Evolutionary conservation across 495 filamentous ascomycete species (phyloP), one percentile per base, ranked within the genome.

Genomic region (Podospora australis): DNA sequence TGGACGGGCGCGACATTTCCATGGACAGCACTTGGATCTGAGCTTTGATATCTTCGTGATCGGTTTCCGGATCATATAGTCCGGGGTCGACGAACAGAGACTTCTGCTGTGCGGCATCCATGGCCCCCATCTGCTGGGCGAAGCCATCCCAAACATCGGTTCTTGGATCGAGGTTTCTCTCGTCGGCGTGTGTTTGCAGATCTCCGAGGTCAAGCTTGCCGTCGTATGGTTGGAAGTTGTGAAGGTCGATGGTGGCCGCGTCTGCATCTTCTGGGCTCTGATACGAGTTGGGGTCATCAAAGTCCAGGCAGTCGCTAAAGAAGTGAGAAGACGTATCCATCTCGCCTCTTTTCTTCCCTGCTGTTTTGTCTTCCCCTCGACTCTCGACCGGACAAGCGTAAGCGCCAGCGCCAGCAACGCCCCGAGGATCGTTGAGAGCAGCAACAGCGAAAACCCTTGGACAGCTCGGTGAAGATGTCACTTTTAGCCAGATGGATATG

Each of bases 321-420:
- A 62, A 64, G 38, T 61, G 57, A 13, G 62, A 48, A 3, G 59
- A 28, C 19, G 49, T 46, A 43, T 61, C 55, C 62, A 65, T 64
- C 23, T 50, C 23, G 48, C 17, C 24, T 46, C 14, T 22, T 48
- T 39, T 16, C 24, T 13, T 25, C 2, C 25, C 42, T 34, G 17
- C 19, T 43, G 14, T 14, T 11, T 25, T 13, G 6, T 19, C 17
- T 21, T 16, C 26, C 26, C 23, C 14, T 38, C n/a, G 23, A 6
- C n/a, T 14, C 6, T 26, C 22, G 20, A 21, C 22, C 9, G 34
- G 11, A 36, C 34, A 7, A n/a, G 4, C 6, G 17, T 7, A 36
- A n/a, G n/a, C n/a, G n/a, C n/a, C n/a, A n/a, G n/a, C n/a, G n/a
- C 23, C 29, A 28, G 30, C 16, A 30, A 25, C 43, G 32, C 28